A percentile compares a stretch with the other conserved stretches of the same genome.
Conservation (phyloP, 1,139 yeast species). For the Suhomyces chickasaworum region DNA sequence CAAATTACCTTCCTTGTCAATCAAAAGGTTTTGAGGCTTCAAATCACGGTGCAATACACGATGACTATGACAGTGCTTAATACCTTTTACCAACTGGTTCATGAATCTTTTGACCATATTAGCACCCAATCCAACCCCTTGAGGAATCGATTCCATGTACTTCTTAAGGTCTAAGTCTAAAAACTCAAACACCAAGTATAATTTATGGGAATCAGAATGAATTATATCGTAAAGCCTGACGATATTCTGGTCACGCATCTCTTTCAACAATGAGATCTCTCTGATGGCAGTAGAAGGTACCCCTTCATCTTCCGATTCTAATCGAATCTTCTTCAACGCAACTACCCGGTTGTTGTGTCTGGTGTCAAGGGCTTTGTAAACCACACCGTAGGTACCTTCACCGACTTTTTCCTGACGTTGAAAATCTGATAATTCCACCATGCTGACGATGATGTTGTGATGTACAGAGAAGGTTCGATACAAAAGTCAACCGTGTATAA, state of each 20-base stretch:
- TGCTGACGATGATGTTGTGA: constrained; percentile 21
- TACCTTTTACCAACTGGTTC: constrained; percentile 91
- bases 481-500: background rate
- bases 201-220: constrained; percentile 93
- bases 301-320: constrained; percentile 98
- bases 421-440: constrained; percentile 88
- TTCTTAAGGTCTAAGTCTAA: constrained; percentile 92
- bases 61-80: constrained; percentile 93
- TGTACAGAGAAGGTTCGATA: background rate
- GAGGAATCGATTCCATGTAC: constrained; percentile 95
- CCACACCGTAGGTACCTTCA: constrained; percentile 98
- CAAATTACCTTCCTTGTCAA: constrained; percentile 92
- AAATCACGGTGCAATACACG: constrained; percentile 93
- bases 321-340: constrained; percentile 89
- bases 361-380: constrained; percentile 90
- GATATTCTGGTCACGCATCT: constrained; percentile 88
- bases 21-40: constrained; percentile 92
- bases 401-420: constrained; percentile 96
- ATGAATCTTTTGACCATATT: constrained; percentile 91
- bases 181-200: constrained; percentile 91
- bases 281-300: constrained; percentile 98
- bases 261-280: constrained; percentile 91
- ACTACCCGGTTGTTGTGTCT: constrained; percentile 89
- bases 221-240: constrained; percentile 91
- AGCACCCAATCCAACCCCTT: constrained; percentile 85